Conservation (phyloP, 371 early-diverging fungal genomes). For the Syncephalastrum contaminatum region DNA sequence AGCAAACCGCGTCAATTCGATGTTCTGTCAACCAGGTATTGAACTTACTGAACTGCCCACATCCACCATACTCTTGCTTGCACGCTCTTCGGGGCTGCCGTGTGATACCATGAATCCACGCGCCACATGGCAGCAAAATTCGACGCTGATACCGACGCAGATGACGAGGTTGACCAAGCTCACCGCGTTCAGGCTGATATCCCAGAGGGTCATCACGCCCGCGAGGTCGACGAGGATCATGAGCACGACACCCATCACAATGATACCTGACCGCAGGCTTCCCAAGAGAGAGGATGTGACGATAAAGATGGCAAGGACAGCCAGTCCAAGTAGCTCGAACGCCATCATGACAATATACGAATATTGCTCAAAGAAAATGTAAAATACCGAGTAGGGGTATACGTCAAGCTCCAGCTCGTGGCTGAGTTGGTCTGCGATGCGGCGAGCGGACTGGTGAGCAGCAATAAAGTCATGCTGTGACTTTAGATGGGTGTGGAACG, state of each 20-base stretch:
- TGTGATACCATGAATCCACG: constrained; percentile 60
- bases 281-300: constrained; percentile 62
- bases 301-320: constrained; percentile 59
- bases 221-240: constrained; percentile 68
- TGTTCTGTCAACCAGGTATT: too few species aligned
- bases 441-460: constrained; percentile 61
- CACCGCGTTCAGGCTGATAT: constrained; percentile 69
- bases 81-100: constrained; percentile 44
- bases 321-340: constrained; percentile 50
- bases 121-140: constrained; percentile 75
- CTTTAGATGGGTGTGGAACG: constrained; percentile 66
- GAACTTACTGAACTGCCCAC: constrained; percentile 69
- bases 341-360: constrained; percentile 60
- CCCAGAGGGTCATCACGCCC: constrained; percentile 70
- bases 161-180: constrained; percentile 77
- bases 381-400: constrained; percentile 74
- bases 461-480: constrained; percentile 67
- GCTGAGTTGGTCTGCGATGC: constrained; percentile 61
- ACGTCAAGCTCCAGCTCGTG: constrained; percentile 50
- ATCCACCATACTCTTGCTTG: constrained; percentile 56
- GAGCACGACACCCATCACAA: constrained; percentile 59
- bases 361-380: constrained; percentile 81
- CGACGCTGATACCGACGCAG: constrained; percentile 77
- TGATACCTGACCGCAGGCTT: constrained; percentile 52
- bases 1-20: not conserved